Evolutionary conservation across 2,329 filamentous ascomycete species (phyloP).

Genomic region (Rutstroemia sp.): DNA sequence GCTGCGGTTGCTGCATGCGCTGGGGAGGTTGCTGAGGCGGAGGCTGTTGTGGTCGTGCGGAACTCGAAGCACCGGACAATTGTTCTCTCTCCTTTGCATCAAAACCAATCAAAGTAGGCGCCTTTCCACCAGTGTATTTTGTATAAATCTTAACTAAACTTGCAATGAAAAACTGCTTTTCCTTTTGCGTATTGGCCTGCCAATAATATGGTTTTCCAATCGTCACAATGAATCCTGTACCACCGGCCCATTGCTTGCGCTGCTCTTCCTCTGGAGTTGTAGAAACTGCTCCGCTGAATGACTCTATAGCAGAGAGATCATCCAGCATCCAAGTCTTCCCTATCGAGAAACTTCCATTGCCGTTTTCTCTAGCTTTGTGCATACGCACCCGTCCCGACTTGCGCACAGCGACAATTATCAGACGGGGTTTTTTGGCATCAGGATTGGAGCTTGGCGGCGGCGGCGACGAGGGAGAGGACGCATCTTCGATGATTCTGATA

Average conservation of each 20-base stretch:
- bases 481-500: conserved; percentile 84
- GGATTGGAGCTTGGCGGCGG: conserved; percentile 71
- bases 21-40: conserved; percentile 15
- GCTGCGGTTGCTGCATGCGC: not conserved
- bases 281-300: conserved; percentile 59
- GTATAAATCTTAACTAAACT: conserved; percentile 93
- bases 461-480: conserved; percentile 71
- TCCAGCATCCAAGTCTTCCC: conserved; percentile 98
- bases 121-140: conserved; percentile 85
- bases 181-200: conserved; percentile 87
- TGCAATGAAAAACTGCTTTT: conserved; percentile 98
- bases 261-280: conserved; percentile 52
- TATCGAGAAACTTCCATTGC: conserved; percentile 89
- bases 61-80: conserved; percentile 50
- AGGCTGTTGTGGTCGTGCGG: conserved; percentile 15
- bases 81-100: conserved; percentile 70
- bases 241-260: conserved; percentile 68
- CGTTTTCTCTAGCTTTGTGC: conserved; percentile 95
- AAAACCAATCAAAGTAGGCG: conserved; percentile 76
- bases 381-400: conserved; percentile 89
- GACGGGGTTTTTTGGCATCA: conserved; percentile 75
- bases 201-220: conserved; percentile 95
- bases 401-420: conserved; percentile 89
- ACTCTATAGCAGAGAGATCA: conserved; percentile 77
- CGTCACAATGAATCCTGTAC: conserved; percentile 78